Conservation (phyloP, 768 basidiomycete genomes). For the Porphyrellus cyaneotinctus region DNA sequence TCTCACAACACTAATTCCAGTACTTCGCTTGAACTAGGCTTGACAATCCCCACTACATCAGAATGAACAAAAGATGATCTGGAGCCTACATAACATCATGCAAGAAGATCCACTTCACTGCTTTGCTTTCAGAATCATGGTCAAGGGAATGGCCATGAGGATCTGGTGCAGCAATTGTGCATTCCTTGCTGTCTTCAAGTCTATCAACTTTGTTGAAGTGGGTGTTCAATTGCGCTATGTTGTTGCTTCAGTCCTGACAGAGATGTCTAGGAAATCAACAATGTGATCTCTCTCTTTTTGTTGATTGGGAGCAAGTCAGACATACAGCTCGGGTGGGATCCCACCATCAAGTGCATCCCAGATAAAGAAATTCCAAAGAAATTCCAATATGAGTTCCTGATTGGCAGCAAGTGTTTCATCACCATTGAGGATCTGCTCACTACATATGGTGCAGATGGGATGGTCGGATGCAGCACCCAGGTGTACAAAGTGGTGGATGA, state of each 20-base stretch:
- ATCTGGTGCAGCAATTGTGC: slow-evolving; percentile 23
- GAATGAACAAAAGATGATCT: slow-evolving; percentile 21
- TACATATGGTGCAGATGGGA: not conserved
- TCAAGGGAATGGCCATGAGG: slow-evolving; percentile 22
- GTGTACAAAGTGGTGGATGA: not conserved
- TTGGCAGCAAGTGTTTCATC: not conserved
- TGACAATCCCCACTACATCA: not conserved
- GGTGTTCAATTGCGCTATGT: not conserved
- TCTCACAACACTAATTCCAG: too few relatives aligned
- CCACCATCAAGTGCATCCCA: not conserved
- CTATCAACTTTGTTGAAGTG: slow-evolving; percentile 3
- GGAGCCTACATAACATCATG: slow-evolving; percentile 27
- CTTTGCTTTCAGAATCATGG: slow-evolving; percentile 26
- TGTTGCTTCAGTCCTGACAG: not conserved
- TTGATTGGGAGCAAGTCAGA: not conserved
- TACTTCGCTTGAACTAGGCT: not conserved
- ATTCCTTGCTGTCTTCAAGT: not conserved
- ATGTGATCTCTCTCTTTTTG: slow-evolving; percentile 5
- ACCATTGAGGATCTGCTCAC: not conserved
- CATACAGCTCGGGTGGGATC: not conserved
- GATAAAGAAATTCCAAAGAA: not conserved
- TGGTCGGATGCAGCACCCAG: not conserved
- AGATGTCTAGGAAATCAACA: not conserved
- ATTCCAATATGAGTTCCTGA: not conserved
- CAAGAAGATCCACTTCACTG: slow-evolving; percentile 21